A percentile compares a stretch with the other conserved stretches of the same genome.
These are phyloP conservation scores for Starmerella bombi DNA, from an alignment of 805 yeast genomes.

Conservation along the genomic window DNA sequence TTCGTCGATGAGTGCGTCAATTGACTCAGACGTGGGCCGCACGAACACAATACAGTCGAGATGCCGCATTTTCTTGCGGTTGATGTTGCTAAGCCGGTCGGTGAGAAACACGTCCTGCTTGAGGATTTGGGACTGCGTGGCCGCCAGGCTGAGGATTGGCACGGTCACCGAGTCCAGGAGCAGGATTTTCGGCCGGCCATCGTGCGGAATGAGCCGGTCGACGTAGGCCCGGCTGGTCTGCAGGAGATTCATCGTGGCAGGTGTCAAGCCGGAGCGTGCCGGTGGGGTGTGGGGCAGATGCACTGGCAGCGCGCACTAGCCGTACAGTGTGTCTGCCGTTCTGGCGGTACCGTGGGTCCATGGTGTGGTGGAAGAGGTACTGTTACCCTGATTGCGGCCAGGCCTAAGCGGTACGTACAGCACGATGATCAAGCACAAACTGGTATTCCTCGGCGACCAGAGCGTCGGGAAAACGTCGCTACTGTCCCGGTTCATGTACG, in stretches of 20 bases:
- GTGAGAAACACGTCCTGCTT: constrained; percentile 74
- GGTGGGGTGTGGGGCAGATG: not conserved
- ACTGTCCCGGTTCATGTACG: constrained; percentile 96
- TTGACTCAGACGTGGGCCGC: constrained; percentile 54
- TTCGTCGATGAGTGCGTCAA: constrained; percentile 51
- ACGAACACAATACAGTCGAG: constrained; percentile 68
- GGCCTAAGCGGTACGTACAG: too few species aligned
- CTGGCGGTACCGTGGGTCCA: too few species aligned
- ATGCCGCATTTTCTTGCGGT: constrained; percentile 62
- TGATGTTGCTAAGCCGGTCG: constrained; percentile 43
- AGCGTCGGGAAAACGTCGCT: constrained; percentile 94
- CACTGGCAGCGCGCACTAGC: too few species aligned
- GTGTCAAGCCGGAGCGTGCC: not conserved
- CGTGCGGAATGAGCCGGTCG: constrained; percentile 28
- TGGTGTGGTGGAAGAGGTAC: too few species aligned
- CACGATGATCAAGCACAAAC: constrained; percentile 37
- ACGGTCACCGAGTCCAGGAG: constrained; percentile 72
- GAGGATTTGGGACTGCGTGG: constrained; percentile 75
- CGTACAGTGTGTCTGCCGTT: too few species aligned
- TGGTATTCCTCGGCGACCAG: constrained; percentile 94
- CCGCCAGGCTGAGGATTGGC: constrained; percentile 70
- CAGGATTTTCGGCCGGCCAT: constrained; percentile 50
- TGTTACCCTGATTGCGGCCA: too few species aligned
- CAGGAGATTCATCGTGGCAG: constrained; percentile 6
- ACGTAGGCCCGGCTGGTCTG: constrained; percentile 30